phyloP scores from a whole-genome alignment of 805 yeast species.

The Candida quercuum region DNA sequence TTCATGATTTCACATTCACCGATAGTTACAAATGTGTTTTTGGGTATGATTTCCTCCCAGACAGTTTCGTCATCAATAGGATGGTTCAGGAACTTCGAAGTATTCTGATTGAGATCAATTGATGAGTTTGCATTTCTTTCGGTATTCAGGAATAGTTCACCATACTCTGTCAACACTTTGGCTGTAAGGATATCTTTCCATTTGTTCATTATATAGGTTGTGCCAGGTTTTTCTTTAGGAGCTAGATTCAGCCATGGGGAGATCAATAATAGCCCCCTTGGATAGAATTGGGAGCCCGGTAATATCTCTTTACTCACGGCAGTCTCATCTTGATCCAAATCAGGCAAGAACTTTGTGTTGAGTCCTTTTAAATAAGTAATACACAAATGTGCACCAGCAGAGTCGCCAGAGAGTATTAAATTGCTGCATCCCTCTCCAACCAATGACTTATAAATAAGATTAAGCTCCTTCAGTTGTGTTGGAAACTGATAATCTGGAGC shows the following conservation, averaged over 20 bases:
- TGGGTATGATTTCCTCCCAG: slow-evolving; percentile 8
- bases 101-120: no score
- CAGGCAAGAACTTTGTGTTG: no score
- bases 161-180: no score
- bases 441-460: slow-evolving; percentile 15
- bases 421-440: slow-evolving; percentile 10
- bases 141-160: no score
- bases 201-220: no score
- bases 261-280: slow-evolving; percentile 6
- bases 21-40: slow-evolving; percentile 2
- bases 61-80: slow-evolving; percentile 4
- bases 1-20: slow-evolving; percentile 13
- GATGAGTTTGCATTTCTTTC: no score
- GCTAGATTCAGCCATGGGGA: slow-evolving; percentile 16
- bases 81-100: slow-evolving; percentile 3
- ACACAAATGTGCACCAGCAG: slow-evolving; percentile 27
- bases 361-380: slow-evolving; percentile 14
- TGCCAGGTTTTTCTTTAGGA: slow-evolving; percentile 5
- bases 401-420: slow-evolving; percentile 25
- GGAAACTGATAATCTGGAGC: slow-evolving; percentile 21
- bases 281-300: not conserved
- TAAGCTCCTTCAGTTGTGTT: slow-evolving; percentile 21
- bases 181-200: slow-evolving; percentile 6
- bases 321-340: no score
- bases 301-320: no score